These are phyloP conservation scores for Pseudogymnoascus sp. DNA, from an alignment of 2,329 filamentous ascomycete species.

Conservation along the genomic window DNA sequence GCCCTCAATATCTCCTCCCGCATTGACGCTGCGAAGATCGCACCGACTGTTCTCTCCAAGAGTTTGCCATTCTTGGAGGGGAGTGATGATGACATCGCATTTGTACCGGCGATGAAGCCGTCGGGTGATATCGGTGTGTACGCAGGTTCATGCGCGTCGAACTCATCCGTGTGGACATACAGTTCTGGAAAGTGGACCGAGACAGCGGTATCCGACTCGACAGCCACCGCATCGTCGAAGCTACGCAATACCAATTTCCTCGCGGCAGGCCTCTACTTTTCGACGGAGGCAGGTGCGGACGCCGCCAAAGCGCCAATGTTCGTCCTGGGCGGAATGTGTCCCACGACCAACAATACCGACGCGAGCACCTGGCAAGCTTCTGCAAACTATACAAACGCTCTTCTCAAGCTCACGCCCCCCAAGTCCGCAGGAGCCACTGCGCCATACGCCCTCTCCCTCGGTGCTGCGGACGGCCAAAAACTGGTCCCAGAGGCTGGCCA, in stretches of 20 bases:
- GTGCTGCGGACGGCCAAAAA: slow-evolving; percentile 46
- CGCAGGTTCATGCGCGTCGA: slow-evolving; percentile 60
- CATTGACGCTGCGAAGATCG: slow-evolving; percentile 41
- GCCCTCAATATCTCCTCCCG: slow-evolving; percentile 58
- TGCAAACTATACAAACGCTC: slow-evolving; percentile 72
- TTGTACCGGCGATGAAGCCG: slow-evolving; percentile 59
- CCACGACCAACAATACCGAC: slow-evolving; percentile 39
- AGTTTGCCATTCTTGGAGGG: slow-evolving; percentile 54
- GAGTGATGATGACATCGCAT: slow-evolving; percentile 46
- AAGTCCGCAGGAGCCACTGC: slow-evolving; percentile 29
- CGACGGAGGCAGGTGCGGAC: slow-evolving; percentile 24
- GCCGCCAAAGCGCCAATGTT: slow-evolving; percentile 29
- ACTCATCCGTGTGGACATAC: slow-evolving; percentile 62
- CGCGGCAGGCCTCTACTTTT: slow-evolving; percentile 36
- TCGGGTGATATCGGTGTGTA: slow-evolving; percentile 67
- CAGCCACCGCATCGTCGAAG: slow-evolving; percentile 28
- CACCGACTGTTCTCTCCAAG: slow-evolving; percentile 44
- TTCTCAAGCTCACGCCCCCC: slow-evolving; percentile 59
- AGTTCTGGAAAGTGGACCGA: slow-evolving; percentile 48
- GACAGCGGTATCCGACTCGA: slow-evolving; percentile 36
- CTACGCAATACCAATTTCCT: slow-evolving; percentile 48
- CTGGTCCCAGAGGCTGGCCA: slow-evolving; percentile 83
- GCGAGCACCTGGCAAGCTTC: slow-evolving; percentile 53
- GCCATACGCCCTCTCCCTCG: slow-evolving; percentile 39
- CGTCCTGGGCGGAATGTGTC: slow-evolving; percentile 84